Evolutionary conservation across 139 green algal genomes (phyloP).

Genomic region (Raphidocelis subcapitata): DNA sequence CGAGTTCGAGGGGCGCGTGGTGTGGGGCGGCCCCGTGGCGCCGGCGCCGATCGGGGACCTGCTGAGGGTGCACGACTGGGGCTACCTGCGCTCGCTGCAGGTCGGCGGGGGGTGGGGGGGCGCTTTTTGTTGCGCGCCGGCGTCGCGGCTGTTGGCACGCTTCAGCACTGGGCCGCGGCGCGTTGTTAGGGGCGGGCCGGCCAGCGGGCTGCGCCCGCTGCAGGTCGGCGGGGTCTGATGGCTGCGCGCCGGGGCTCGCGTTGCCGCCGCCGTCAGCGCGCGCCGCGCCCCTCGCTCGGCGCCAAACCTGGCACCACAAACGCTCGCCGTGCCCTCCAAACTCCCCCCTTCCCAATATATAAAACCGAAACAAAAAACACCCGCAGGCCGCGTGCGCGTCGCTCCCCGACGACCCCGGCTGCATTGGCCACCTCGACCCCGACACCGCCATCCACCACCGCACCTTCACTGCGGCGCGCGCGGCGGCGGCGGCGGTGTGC

Average conservation of each 20-base stretch:
- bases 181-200: not conserved
- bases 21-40: slow-evolving; percentile 47
- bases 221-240: not conserved
- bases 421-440: slow-evolving; percentile 69
- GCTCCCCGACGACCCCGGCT: slow-evolving; percentile 42
- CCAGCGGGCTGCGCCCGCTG: not conserved
- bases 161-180: not conserved
- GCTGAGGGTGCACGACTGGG: slow-evolving; percentile 85
- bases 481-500: slow-evolving; percentile 71
- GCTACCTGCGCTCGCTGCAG: slow-evolving; percentile 76
- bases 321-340: no score
- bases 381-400: slow-evolving; percentile 45
- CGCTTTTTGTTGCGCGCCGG: not conserved
- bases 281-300: no score
- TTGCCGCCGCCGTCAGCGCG: no score
- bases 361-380: no score
- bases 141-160: not conserved
- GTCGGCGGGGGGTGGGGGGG: not conserved
- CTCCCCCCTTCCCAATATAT: no score
- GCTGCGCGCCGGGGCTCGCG: not conserved
- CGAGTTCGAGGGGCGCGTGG: slow-evolving; percentile 51
- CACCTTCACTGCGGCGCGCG: slow-evolving; percentile 73
- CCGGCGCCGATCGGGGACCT: slow-evolving; percentile 66
- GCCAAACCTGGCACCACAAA: no score
- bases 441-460: slow-evolving; percentile 81